Percentiles rank a stretch among this genome's conserved stretches.
These are phyloP conservation scores for Rhodotorula glutinis DNA, from an alignment of 1,284 basidiomycete species.

Conservation along the genomic window DNA sequence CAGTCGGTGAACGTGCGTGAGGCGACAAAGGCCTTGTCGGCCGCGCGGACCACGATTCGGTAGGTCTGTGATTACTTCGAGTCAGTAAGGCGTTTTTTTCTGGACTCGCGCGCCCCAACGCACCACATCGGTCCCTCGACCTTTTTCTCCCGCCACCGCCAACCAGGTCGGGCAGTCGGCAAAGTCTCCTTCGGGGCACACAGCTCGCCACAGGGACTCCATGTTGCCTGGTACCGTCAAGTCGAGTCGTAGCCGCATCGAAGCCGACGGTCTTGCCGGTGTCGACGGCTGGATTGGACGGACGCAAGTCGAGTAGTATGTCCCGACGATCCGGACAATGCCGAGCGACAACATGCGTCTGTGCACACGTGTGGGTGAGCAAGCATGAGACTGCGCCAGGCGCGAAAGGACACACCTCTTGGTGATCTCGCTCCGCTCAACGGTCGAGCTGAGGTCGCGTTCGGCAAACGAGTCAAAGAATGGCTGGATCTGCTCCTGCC, in stretches of 20 bases:
- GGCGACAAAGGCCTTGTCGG: conserved; percentile 6
- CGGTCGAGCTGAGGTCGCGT: conserved; percentile 24
- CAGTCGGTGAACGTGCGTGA: conserved; percentile 6
- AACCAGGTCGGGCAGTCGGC: conserved; percentile 27
- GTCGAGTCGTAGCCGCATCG: conserved; percentile 28
- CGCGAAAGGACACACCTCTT: conserved; percentile 20
- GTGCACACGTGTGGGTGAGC: fast-evolving
- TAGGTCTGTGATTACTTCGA: conserved; percentile 15
- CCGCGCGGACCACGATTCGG: conserved; percentile 20
- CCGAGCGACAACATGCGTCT: conserved; percentile 37
- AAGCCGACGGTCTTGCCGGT: conserved; percentile 14
- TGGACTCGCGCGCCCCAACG: not conserved
- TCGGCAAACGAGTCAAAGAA: conserved; percentile 39
- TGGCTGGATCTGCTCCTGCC: conserved; percentile 32
- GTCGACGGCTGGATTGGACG: conserved; percentile 7
- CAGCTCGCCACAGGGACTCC: conserved; percentile 23
- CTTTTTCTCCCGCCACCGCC: conserved; percentile 19
- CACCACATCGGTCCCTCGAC: conserved; percentile 5
- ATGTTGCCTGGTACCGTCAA: conserved; percentile 30
- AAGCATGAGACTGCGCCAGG: not conserved
- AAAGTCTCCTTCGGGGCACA: not conserved
- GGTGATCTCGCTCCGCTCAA: conserved; percentile 35
- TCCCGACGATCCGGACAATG: conserved; percentile 34
- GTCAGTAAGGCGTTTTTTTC: no score
- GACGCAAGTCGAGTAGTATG: conserved; percentile 28